phyloP scores from a whole-genome alignment of 1,139 yeast species.

The Pneumocystis murina region DNA sequence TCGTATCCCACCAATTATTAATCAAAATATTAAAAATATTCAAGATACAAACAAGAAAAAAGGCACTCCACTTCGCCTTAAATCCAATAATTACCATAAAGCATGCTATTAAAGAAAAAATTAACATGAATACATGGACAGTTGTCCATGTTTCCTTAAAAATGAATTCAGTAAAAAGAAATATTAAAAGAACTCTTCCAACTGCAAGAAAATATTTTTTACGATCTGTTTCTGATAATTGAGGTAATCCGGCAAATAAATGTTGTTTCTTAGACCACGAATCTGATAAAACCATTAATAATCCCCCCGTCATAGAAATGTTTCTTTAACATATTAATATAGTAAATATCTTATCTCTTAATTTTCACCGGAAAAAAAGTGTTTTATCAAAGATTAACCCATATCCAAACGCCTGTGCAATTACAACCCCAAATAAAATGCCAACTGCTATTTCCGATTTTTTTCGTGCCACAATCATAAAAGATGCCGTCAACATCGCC shows the following conservation, averaged over 20 bases:
- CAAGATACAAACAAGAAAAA: conserved; percentile 56
- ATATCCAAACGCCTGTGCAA: conserved; percentile 75
- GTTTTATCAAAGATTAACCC: conserved; percentile 73
- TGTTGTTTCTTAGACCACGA: conserved; percentile 41
- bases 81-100: conserved; percentile 78
- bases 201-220: conserved; percentile 76
- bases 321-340: conserved; percentile 33
- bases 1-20: conserved; percentile 72
- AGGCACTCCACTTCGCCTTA: conserved; percentile 84
- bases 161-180: conserved; percentile 75
- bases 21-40: conserved; percentile 61
- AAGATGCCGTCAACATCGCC: conserved; percentile 56
- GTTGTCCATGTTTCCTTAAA: conserved; percentile 64
- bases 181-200: conserved; percentile 74
- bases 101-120: conserved; percentile 59
- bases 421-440: conserved; percentile 54
- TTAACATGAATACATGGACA: conserved; percentile 47
- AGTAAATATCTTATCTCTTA: not conserved
- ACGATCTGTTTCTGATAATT: conserved; percentile 57
- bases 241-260: conserved; percentile 81
- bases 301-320: conserved; percentile 83
- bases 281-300: conserved; percentile 76
- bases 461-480: conserved; percentile 56
- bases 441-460: conserved; percentile 59
- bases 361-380: conserved; percentile 28